These are phyloP conservation scores for Macroventuria anomochaeta DNA, from an alignment of 2,329 filamentous ascomycete genomes.

Conservation along the genomic window DNA sequence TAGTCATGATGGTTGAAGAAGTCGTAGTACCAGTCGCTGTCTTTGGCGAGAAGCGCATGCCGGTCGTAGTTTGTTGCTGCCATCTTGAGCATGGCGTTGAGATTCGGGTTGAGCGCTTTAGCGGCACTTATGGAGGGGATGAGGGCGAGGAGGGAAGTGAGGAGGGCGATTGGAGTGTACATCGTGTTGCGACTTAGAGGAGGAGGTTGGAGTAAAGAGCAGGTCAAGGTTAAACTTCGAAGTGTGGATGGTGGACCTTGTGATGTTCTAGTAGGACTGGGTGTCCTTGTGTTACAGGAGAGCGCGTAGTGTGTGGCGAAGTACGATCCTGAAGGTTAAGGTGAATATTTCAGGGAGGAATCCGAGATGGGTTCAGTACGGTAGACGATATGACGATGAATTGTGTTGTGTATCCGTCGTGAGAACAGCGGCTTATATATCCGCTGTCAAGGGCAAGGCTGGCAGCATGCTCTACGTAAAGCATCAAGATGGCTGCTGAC, in stretches of 20 bases:
- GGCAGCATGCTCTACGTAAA: conserved; percentile 7
- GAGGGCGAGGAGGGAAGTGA: conserved; percentile 18
- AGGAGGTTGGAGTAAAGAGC: not conserved
- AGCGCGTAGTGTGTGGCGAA: conserved; percentile 5
- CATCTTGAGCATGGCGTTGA: conserved; percentile 45
- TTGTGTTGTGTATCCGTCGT: conserved; percentile 1
- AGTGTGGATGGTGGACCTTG: not conserved
- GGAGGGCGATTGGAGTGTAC: conserved; percentile 13
- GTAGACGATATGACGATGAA: not conserved
- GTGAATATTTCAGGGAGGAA: not conserved
- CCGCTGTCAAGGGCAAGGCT: conserved; percentile 13
- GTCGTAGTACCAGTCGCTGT: conserved; percentile 59
- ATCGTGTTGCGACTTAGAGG: not conserved
- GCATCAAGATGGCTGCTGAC: conserved; percentile 28
- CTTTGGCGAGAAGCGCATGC: conserved; percentile 48
- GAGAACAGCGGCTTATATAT: conserved; percentile 24
- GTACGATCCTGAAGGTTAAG: not conserved
- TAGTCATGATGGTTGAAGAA: conserved; percentile 54
- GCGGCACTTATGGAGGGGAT: conserved; percentile 48
- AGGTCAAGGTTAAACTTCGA: not conserved
- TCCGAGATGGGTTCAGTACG: not conserved
- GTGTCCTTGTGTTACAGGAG: not conserved
- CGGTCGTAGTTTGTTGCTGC: conserved; percentile 57
- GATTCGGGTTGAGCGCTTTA: conserved; percentile 50
- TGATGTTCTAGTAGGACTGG: conserved; percentile 5